A percentile compares a stretch with the other conserved stretches of the same genome.
Evolutionary conservation across 2,329 filamentous ascomycete genomes (phyloP).

Genomic region (Plenodomus tracheiphilus): DNA sequence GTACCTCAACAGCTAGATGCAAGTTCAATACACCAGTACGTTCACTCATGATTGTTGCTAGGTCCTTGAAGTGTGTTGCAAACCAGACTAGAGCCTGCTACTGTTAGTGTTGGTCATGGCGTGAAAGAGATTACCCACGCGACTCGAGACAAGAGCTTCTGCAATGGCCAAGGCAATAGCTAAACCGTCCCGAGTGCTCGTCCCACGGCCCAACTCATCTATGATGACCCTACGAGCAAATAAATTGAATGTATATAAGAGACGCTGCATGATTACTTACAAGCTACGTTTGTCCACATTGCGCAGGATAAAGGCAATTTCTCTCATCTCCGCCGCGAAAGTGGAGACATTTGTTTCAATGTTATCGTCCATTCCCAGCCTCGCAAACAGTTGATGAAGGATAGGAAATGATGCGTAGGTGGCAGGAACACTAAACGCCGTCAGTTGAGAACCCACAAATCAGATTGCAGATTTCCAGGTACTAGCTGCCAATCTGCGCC

Average conservation of each 20-base stretch:
- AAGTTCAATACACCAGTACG: conserved; percentile 79
- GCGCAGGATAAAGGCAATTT: conserved; percentile 88
- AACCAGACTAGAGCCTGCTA: conserved; percentile 78
- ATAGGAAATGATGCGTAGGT: conserved; percentile 81
- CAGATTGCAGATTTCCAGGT: not conserved
- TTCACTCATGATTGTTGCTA: conserved; percentile 74
- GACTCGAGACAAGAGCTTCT: conserved; percentile 80
- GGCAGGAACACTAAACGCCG: conserved; percentile 66
- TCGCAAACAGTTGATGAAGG: conserved; percentile 80
- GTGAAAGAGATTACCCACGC: conserved; percentile 13
- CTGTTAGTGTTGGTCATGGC: conserved; percentile 1
- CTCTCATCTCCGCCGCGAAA: conserved; percentile 92
- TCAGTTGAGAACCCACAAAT: conserved; percentile 8
- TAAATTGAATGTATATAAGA: not conserved
- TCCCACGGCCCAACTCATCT: conserved; percentile 90
- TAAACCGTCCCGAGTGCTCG: conserved; percentile 83
- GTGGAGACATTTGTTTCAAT: conserved; percentile 91
- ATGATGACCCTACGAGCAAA: conserved; percentile 63
- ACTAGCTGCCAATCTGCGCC: conserved; percentile 88
- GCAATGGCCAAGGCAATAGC: conserved; percentile 89
- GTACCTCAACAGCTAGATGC: conserved; percentile 74
- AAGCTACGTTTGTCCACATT: conserved; percentile 79
- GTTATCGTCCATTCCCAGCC: conserved; percentile 83
- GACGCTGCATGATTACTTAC: conserved; percentile 10
- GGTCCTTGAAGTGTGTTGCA: conserved; percentile 86